Percentiles rank a stretch among this genome's conserved stretches.
Evolutionary conservation across 106 monocot genomes (phyloP).

Genomic region (Dendrobium nobile): DNA sequence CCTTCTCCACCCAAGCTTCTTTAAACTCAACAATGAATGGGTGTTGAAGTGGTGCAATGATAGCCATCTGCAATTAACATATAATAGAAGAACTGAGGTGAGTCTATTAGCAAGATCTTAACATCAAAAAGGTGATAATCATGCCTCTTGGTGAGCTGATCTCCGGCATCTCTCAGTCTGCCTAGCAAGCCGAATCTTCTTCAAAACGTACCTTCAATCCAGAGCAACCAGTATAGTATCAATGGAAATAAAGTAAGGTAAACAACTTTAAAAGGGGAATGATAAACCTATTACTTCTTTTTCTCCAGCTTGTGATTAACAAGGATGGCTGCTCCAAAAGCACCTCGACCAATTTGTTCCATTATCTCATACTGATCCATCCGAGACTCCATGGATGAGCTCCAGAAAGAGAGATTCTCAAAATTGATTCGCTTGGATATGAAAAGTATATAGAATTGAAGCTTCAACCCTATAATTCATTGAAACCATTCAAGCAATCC

Average conservation of each 20-base stretch:
- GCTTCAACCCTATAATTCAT: neutral
- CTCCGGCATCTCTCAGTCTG: slow-evolving; percentile 91
- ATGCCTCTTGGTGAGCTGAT: slow-evolving; percentile 94
- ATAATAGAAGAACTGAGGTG: neutral
- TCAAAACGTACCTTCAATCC: slow-evolving; percentile 77
- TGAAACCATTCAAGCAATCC: neutral
- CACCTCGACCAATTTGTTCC: slow-evolving; percentile 99
- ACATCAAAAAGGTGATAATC: neutral
- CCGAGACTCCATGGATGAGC: slow-evolving; percentile 60
- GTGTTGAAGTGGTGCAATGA: slow-evolving; percentile 92
- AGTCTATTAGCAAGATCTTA: neutral
- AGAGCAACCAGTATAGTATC: neutral
- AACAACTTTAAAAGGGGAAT: neutral
- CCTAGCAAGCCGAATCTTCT: slow-evolving; percentile 95
- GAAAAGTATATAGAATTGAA: neutral
- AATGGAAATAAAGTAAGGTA: neutral
- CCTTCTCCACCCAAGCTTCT: slow-evolving; percentile 99
- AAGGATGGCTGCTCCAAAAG: slow-evolving; percentile 94
- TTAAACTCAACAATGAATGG: slow-evolving; percentile 96
- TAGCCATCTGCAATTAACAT: slow-evolving; percentile 66
- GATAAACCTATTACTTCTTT: slow-evolving; percentile 44
- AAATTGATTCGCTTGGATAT: neutral
- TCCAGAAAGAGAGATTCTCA: neutral
- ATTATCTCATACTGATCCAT: slow-evolving; percentile 99
- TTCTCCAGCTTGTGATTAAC: slow-evolving; percentile 96